phyloP scores from a whole-genome alignment of 257 asterid species.

The Rauvolfia tetraphylla region DNA sequence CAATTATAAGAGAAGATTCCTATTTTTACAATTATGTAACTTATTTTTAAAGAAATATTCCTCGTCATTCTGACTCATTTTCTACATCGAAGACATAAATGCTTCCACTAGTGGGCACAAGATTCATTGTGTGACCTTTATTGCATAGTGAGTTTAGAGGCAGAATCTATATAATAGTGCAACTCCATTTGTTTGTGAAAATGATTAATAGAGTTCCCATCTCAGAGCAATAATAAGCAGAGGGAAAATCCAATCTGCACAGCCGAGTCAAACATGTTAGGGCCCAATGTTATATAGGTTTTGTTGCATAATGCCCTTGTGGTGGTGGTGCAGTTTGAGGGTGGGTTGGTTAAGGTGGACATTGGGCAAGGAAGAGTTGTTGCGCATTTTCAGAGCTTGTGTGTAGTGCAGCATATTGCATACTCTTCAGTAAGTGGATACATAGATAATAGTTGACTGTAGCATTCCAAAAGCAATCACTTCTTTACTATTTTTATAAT shows the following conservation, averaged over 20 bases:
- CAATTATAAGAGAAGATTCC: no score
- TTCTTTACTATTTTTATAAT: conserved; percentile 25
- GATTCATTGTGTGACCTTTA: no score
- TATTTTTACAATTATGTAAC: no score
- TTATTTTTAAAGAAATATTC: no score
- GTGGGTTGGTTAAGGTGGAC: conserved; percentile 23
- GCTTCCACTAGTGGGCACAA: no score
- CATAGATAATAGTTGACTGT: conserved; percentile 6
- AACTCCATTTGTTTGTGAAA: not conserved
- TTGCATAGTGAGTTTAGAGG: no score
- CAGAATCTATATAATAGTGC: not conserved
- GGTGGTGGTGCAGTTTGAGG: conserved; percentile 5
- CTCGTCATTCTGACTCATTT: no score
- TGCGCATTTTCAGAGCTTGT: conserved; percentile 15
- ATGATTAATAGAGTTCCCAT: not conserved
- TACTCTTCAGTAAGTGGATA: not conserved
- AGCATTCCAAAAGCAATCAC: conserved; percentile 24
- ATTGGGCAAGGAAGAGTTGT: not conserved
- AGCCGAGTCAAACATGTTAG: conserved; percentile 4
- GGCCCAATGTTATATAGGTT: not conserved
- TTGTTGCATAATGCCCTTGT: conserved; percentile 2
- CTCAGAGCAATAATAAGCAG: not conserved
- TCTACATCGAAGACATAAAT: no score
- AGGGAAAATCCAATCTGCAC: not conserved
- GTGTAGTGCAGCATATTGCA: not conserved